These are phyloP conservation scores for Fusarium torreyae DNA, from an alignment of 2,329 filamentous ascomycete genomes.

Conservation along the genomic window DNA sequence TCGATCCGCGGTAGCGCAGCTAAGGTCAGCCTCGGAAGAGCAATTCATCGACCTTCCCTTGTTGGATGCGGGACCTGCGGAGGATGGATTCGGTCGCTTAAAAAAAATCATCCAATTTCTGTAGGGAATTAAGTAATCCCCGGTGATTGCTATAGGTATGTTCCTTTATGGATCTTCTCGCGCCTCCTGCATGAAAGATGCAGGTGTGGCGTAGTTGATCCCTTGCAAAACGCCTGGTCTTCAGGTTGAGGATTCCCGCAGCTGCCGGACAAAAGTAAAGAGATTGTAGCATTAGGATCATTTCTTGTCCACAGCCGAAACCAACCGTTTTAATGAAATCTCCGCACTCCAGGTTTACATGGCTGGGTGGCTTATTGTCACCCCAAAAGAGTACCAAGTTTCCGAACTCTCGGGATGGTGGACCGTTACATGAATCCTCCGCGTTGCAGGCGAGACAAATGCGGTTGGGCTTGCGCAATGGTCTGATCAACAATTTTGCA, in stretches of 20 bases:
- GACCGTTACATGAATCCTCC: background rate
- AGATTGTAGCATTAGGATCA: background rate
- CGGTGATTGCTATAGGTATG: background rate
- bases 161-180: background rate
- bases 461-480: background rate
- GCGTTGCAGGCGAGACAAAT: background rate
- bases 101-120: background rate
- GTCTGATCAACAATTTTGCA: background rate
- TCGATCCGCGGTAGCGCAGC: too few relatives aligned
- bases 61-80: background rate
- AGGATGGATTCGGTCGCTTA: background rate
- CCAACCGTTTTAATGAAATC: background rate
- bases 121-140: too few relatives aligned
- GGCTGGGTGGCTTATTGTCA: conserved; percentile 5
- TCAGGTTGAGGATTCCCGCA: background rate
- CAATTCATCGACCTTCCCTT: background rate
- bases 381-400: background rate
- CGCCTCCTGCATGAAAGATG: background rate
- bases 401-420: background rate
- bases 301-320: background rate
- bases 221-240: background rate
- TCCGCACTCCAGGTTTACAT: background rate
- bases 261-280: background rate
- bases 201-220: background rate
- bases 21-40: too few relatives aligned